A percentile compares a stretch with the other conserved stretches of the same genome.
Evolutionary conservation across 1,284 basidiomycete species (phyloP).

Genomic region (Cryptococcus jaspeensis): DNA sequence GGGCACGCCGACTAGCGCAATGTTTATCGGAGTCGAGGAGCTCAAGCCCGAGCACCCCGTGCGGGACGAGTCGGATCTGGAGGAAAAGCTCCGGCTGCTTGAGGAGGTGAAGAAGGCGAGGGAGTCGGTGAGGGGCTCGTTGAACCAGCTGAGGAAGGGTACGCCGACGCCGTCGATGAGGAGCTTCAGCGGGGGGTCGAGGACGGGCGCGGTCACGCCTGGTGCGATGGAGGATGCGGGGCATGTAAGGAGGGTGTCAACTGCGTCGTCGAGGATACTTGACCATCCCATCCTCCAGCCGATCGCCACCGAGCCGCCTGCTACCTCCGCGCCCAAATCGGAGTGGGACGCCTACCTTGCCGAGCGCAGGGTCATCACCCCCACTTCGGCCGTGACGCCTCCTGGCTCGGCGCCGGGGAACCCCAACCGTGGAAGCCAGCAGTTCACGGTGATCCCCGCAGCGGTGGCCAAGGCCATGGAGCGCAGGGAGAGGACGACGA

Average conservation of each 20-base stretch:
- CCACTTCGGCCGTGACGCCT: constrained; percentile 1
- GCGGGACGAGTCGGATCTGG: constrained; percentile 31
- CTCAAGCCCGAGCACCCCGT: constrained; percentile 5
- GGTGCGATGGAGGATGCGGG: not conserved
- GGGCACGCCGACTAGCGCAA: constrained; percentile 10
- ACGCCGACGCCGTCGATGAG: constrained; percentile 21
- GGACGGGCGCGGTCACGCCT: not conserved
- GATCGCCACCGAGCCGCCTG: not conserved
- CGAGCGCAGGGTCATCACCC: constrained; percentile 35
- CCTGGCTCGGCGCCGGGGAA: not conserved
- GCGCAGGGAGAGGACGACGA: constrained; percentile 30
- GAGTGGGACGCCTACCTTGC: constrained; percentile 46
- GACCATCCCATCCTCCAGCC: constrained; percentile 3
- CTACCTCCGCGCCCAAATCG: constrained; percentile 1
- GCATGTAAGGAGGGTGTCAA: constrained; percentile 9
- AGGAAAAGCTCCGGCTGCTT: constrained; percentile 39
- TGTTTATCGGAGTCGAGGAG: constrained; percentile 15
- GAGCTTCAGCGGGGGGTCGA: not conserved
- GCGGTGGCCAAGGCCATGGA: constrained; percentile 14
- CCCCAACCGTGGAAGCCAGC: not conserved
- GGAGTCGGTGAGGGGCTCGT: constrained; percentile 37
- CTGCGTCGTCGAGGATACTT: constrained; percentile 13
- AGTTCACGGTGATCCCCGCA: constrained; percentile 14
- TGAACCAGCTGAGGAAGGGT: constrained; percentile 35
- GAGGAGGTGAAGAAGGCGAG: constrained; percentile 45